Evolutionary conservation across 176 grass and related monocot genomes (phyloP).

Genomic region (Oryza rufipogon): DNA sequence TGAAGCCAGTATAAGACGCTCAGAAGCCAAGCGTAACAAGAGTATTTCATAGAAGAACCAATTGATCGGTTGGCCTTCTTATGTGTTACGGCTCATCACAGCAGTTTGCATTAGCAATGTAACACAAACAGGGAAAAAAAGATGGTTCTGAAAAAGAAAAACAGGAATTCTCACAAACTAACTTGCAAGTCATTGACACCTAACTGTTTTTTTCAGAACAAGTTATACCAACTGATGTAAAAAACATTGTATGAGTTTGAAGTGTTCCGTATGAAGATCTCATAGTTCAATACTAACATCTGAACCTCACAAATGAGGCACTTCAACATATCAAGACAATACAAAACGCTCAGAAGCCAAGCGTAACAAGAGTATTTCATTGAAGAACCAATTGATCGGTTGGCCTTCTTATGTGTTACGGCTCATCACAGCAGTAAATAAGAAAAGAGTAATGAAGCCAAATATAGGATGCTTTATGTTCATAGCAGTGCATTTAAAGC

Average conservation of each 20-base stretch:
- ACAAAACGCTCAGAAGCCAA: slow-evolving; percentile 59
- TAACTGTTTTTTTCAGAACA: too few species aligned
- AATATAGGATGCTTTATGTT: not conserved
- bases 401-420: slow-evolving; percentile 64
- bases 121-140: too few species aligned
- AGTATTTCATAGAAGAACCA: slow-evolving; percentile 60
- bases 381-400: slow-evolving; percentile 57
- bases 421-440: slow-evolving; percentile 69
- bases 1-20: not conserved
- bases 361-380: slow-evolving; percentile 75
- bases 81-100: not conserved
- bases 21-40: slow-evolving; percentile 35
- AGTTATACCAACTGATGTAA: too few species aligned
- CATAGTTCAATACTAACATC: too few species aligned
- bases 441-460: not conserved
- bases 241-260: too few species aligned
- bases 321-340: too few species aligned
- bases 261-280: too few species aligned
- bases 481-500: not conserved
- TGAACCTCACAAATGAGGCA: not conserved
- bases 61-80: not conserved
- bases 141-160: too few species aligned
- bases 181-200: too few species aligned
- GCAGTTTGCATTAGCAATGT: not conserved
- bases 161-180: too few species aligned